Evolutionary conservation across 805 yeast species (phyloP), one percentile per base, ranked within the genome.

Genomic region (Saturnispora halmiae): DNA sequence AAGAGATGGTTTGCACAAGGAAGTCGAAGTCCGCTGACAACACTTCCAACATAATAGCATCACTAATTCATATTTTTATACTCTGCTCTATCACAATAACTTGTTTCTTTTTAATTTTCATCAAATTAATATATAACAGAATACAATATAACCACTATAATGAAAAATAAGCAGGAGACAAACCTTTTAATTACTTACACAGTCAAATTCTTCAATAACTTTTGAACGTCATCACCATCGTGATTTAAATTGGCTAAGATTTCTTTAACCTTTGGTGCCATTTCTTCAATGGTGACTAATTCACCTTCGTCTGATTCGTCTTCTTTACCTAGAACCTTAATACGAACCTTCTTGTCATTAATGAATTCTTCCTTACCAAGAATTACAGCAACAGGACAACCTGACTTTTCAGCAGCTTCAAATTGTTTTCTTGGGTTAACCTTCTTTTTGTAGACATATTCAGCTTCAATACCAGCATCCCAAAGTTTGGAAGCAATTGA

Each of bases 391-490:
- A 87, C 53, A 44, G 87, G 80, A 53, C 94, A 85, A 19, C 96
- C 97, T 2, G 86, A 68, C 64, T 85, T 88, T 54, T 92, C 98
- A 32, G 98, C 97, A 38, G 96, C 94, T 53, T 90, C 97, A 49
- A 92, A 92, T 66, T 92, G 98, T 63, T 90, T 92, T 61, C 95
- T 81, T 44, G 87, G 82, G 61, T 92, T 92, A 42, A 94, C 94
- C 68, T 92, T 92, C 42, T 85, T 74, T 64, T 92, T 92, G 69
- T 85, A 92, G 46, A 90, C 70, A 61, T 79, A 94, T 66, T 92
- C 98, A 35, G 94, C 70, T 59, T 85, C 94, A 49, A 92, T 79
- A 27, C 92, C 96, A 7, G 81, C 82, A 31, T 69, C 69, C 98
- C 98, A 92, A 52, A 92, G 72, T 52, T 69, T 61, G 55, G 85